Evolutionary conservation across 306 rosid species (phyloP).

Genomic region (Carpinus fangiana): DNA sequence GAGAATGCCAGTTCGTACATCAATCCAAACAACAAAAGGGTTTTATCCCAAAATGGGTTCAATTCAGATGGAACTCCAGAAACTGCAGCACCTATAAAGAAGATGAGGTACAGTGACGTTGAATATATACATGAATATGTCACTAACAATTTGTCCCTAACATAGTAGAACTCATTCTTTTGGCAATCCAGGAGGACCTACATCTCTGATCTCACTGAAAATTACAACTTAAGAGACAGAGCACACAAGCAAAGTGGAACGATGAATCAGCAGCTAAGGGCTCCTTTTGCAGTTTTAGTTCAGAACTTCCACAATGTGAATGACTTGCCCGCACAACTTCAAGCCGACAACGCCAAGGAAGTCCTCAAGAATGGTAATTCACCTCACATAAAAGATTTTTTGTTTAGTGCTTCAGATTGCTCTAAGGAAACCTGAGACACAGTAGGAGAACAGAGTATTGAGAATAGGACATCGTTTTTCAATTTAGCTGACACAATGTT

Average conservation of each 20-base stretch:
- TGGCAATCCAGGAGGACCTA: conserved; percentile 59
- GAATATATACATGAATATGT: conserved; percentile 18
- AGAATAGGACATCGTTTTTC: conserved; percentile 21
- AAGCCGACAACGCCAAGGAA: conserved; percentile 43
- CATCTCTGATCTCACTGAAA: conserved; percentile 55
- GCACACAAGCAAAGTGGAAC: conserved; percentile 56
- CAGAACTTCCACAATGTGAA: conserved; percentile 58
- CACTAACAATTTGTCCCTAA: conserved; percentile 10
- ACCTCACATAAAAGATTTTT: conserved; percentile 14
- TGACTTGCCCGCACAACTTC: conserved; percentile 53
- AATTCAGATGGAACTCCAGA: conserved; percentile 53
- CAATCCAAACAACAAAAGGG: conserved; percentile 75
- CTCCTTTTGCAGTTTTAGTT: conserved; percentile 81
- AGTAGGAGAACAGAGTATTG: not conserved
- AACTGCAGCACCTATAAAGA: conserved; percentile 49
- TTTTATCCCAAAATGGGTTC: conserved; percentile 45
- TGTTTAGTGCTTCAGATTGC: conserved; percentile 23
- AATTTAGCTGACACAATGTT: conserved; percentile 21
- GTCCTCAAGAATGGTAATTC: conserved; percentile 52
- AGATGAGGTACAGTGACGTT: conserved; percentile 61
- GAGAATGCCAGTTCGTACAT: conserved; percentile 67
- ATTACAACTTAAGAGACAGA: conserved; percentile 55
- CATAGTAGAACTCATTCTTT: conserved; percentile 15
- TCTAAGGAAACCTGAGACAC: conserved; percentile 20
- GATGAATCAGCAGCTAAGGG: conserved; percentile 57